Base-by-base conservation (phyloP, 345 rosid species). In the Noccaea caerulescens region DNA sequence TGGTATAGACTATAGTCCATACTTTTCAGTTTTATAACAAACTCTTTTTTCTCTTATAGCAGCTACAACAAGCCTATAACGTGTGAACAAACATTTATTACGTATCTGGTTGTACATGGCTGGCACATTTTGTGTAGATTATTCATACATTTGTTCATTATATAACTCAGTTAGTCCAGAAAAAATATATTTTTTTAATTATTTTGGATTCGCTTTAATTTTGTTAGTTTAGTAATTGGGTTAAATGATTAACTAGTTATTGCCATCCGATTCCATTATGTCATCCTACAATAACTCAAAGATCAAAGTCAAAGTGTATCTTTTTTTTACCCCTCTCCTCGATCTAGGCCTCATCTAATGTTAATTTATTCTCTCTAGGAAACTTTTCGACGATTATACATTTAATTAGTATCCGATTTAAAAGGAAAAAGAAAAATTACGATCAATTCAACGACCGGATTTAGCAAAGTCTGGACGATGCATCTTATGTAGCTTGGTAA, bases 401-500 rank as follows among this genome's bases (percentile, higher is more conserved):
- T 52, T 74, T 58, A 43, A 67, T 67, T 43, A 74, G 41, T 34
- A 58, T 4, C 62, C 63, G 55, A 67, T 58, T 49, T 30, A 41
- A 34, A 50, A 27, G 18, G 7, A 14, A 44, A 23, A 16, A 55
- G 61, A 62, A 43, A 3, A 44, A 16, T 72, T 13, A 56, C 27
- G 55, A 59, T 52, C 69, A 75, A 58, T 27, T 27, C 18, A 36
- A 34, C 37, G 69, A 53, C 44, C 44, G 20, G 58, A 4, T 61
- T 62, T 16, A 75, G 60, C 18, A 16, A 68, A 33, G 1, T 43
- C 25, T 13, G 83, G 86, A 51, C 71, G 70, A 14, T 76, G 69
- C 10, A 80, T 53, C 58, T 70, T 82, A 34, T 71, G 65, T 4
- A 95, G 87, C 75, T 85, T 82, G 33, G 68, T 72, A 55, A 82